A percentile compares a stretch with the other conserved stretches of the same genome.
Conservation (phyloP, 208 protist genomes). For the Trypanosoma lewisi region DNA sequence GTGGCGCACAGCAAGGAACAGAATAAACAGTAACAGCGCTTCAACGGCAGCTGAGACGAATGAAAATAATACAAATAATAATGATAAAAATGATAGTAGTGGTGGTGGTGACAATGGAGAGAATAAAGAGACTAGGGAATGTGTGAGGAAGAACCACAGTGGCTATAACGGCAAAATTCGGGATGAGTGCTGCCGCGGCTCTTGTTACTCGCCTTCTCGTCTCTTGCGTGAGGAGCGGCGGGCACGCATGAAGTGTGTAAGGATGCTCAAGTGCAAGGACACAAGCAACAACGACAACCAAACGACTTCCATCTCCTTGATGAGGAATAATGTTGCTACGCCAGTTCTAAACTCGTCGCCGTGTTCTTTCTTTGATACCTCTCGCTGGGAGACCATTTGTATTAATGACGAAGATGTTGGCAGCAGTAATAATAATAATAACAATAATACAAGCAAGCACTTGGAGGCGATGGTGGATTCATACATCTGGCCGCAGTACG, state of each 20-base stretch:
- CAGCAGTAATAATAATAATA: slow-evolving; percentile 6
- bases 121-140: not conserved
- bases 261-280: not conserved
- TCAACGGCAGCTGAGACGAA: not conserved
- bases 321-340: not conserved
- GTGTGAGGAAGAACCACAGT: too few relatives aligned
- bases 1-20: not conserved
- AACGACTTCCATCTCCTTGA: not conserved
- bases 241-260: not conserved
- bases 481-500: slow-evolving; percentile 29
- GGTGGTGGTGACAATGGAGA: not conserved
- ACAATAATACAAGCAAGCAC: not conserved
- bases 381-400: slow-evolving; percentile 9
- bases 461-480: slow-evolving; percentile 24
- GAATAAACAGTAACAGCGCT: not conserved
- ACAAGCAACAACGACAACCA: not conserved
- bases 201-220: not conserved
- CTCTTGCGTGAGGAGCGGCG: not conserved
- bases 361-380: slow-evolving; percentile 2
- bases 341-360: not conserved
- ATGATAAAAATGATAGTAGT: not conserved
- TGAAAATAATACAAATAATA: not conserved
- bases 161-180: not conserved
- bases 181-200: not conserved
- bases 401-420: slow-evolving; percentile 7